These are phyloP conservation scores for Coniferiporia sulphurascens DNA, from an alignment of 1,284 basidiomycete genomes.

Conservation along the genomic window DNA sequence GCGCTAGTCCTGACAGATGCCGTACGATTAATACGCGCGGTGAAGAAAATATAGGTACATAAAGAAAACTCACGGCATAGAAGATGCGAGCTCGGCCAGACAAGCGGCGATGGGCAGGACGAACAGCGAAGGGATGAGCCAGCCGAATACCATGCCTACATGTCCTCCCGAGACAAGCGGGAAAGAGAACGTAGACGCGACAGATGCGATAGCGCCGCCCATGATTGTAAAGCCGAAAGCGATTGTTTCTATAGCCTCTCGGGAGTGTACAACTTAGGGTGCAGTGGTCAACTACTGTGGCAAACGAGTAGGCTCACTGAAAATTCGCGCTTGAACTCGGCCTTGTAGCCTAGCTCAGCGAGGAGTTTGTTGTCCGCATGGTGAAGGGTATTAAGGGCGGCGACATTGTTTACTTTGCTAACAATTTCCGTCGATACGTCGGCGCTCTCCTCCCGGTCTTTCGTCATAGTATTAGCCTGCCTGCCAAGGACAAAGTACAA, in stretches of 20 bases:
- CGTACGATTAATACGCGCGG: background rate
- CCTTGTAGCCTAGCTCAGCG: constrained; percentile 66
- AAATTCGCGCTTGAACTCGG: constrained; percentile 74
- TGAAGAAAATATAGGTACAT: background rate
- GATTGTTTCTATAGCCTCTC: constrained; percentile 55
- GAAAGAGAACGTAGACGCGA: constrained; percentile 63
- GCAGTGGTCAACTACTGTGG: background rate
- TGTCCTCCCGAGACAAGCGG: constrained; percentile 65
- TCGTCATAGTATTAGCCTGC: background rate
- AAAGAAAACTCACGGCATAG: constrained; percentile 62
- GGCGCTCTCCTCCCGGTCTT: background rate
- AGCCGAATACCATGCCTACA: constrained; percentile 74
- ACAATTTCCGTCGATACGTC: constrained; percentile 7
- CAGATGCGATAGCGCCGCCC: constrained; percentile 61
- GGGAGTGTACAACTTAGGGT: background rate
- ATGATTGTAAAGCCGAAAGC: constrained; percentile 73
- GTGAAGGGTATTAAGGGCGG: background rate
- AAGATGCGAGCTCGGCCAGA: constrained; percentile 69
- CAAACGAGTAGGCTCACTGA: constrained; percentile 41
- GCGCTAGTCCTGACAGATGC: constrained; percentile 49
- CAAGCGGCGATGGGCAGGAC: constrained; percentile 59
- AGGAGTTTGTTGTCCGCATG: constrained; percentile 34
- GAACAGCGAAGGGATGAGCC: constrained; percentile 68
- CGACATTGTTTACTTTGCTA: background rate
- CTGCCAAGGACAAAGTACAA: background rate